Conservation (phyloP, 2,329 filamentous ascomycete genomes). For the Microascus cirrosus region DNA sequence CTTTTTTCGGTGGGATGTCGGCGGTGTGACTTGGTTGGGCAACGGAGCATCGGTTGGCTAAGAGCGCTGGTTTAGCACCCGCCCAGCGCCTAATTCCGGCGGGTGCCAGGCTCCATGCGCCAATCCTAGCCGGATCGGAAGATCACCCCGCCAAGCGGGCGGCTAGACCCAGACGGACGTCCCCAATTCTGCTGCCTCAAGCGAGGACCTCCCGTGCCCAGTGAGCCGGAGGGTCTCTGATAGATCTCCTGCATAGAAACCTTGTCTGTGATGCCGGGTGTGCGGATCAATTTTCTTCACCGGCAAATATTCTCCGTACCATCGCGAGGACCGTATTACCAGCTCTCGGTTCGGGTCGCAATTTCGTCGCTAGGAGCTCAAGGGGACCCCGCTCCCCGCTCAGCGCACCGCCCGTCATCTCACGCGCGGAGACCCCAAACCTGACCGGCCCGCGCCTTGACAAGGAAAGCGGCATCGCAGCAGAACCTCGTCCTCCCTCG, state of each 20-base stretch:
- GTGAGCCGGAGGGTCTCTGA: background rate
- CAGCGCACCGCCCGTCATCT: background rate
- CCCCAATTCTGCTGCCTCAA: background rate
- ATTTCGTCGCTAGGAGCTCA: background rate
- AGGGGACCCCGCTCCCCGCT: background rate
- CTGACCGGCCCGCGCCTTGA: background rate
- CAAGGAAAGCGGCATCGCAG: background rate
- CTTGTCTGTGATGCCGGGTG: background rate
- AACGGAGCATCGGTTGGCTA: constrained; percentile 2
- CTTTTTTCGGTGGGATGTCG: background rate
- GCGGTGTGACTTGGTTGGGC: background rate
- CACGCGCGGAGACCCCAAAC: background rate
- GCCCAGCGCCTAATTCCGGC: constrained; percentile 5
- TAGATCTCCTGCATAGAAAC: background rate
- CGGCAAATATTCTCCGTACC: background rate
- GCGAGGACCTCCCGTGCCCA: background rate
- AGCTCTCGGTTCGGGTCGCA: background rate
- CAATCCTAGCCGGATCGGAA: background rate
- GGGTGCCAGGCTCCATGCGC: background rate
- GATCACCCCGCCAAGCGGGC: background rate
- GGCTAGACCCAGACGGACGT: background rate
- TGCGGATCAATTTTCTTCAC: background rate
- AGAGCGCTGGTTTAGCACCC: background rate
- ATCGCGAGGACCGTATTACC: background rate
- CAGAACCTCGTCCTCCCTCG: background rate